phyloP scores from a whole-genome alignment of 1,284 basidiomycete genomes.

The Trichosporon ovoides region DNA sequence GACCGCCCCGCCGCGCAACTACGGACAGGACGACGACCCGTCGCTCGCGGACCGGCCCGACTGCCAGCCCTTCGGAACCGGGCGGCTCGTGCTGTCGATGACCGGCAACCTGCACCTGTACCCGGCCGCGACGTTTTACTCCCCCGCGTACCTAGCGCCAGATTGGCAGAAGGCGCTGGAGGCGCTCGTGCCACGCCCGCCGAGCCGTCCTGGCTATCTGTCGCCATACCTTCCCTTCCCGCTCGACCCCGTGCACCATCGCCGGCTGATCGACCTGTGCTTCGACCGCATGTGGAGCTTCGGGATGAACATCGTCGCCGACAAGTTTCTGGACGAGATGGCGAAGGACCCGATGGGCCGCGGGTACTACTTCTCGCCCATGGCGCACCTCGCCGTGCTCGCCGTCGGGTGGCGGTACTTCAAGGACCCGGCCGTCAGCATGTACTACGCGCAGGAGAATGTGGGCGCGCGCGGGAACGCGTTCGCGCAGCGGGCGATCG shows the following conservation, averaged over 20 bases:
- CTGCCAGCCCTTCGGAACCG: conserved; percentile 21
- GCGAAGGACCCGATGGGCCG: conserved; percentile 14
- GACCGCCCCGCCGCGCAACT: neutral
- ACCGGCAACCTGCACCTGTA: conserved; percentile 25
- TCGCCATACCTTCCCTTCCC: conserved; percentile 27
- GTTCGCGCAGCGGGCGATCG: conserved; percentile 16
- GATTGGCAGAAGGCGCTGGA: conserved; percentile 23
- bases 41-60: neutral
- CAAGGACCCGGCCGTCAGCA: conserved; percentile 11
- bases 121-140: conserved; percentile 27
- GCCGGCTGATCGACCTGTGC: conserved; percentile 16
- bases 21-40: neutral
- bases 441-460: conserved; percentile 17
- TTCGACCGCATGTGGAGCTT: conserved; percentile 22
- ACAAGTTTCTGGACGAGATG: conserved; percentile 24
- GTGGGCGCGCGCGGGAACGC: conserved; percentile 13
- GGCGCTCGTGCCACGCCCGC: conserved; percentile 7
- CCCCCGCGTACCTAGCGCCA: conserved; percentile 20
- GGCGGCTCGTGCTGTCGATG: conserved; percentile 19
- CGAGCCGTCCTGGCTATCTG: conserved; percentile 19
- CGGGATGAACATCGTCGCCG: conserved; percentile 19
- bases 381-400: conserved; percentile 20
- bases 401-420: conserved; percentile 25
- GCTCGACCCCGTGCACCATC: conserved; percentile 21
- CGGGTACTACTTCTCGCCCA: conserved; percentile 22